Evolutionary conservation across 768 basidiomycete species (phyloP), one percentile per base, ranked within the genome.

Genomic region (Boletus rex-veris): DNA sequence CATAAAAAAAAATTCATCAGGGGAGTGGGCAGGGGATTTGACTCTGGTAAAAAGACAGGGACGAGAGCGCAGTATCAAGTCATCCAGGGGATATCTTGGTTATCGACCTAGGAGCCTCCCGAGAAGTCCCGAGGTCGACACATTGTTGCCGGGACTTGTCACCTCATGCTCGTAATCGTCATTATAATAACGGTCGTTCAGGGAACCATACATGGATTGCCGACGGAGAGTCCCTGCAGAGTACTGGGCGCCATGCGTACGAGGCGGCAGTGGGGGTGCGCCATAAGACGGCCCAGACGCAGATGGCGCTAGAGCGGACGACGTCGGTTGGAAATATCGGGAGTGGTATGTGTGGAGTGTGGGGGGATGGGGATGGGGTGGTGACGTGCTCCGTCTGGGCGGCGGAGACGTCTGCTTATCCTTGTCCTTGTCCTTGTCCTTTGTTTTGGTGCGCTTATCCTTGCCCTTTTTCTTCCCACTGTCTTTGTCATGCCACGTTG

Each of bases 231-330:
- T 40, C 48, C 40, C 52, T 12, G 38, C 15, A 30, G 30, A 6
- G 8, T 58, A 44, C 9, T 39, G 39, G 6, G 54, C 44, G 10
- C 31, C 6, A 5, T 48, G 54, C 15, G 45, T 39, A 4, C 59
- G 61, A 18, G 58, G 8, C 0, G 45, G 58, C 14, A 61, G 18
- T 3, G 53, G 33, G 12, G 58, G 43, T 14, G 43, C 11, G 5
- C 7, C 12, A 12, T 19, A 12, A 14, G 57, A 15, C 11, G 38
- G 2, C 12, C 31, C 30, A 6, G 56, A 21, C 15, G 14, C 5
- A 19, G 60, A 50, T 2, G 74, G 67, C 12, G 72, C 71, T 5
- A 73, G 73, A 5, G 77, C 1, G 75, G 71, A 1, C 11, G 73
- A 41, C 12, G 68, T 64, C 11, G 64, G 55, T 6, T 10, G 39